Evolutionary conservation across 2,329 filamentous ascomycete genomes (phyloP), one percentile per base, ranked within the genome.

Genomic region (Ophioceras dolichostomum): DNA sequence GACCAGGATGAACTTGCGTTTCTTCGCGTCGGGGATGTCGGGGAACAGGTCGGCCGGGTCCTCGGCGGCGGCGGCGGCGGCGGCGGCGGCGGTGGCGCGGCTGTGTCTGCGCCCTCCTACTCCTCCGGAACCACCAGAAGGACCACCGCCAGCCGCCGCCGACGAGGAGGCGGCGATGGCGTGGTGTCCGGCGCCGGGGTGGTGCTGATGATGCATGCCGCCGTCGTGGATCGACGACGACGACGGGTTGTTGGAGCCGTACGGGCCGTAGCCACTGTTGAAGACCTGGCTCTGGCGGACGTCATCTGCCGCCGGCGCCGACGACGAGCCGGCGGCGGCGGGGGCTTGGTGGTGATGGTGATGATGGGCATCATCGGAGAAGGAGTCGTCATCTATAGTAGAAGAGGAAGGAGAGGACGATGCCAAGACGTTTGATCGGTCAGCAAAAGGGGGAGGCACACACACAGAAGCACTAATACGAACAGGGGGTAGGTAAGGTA

Each of bases 1-100:
- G 20, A 96, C 87, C 9, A 96, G 74, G 48, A 96, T 94, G 59
- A 96, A 96, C 60, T 95, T 96, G 54, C 89, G 82, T 52, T 86
- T 85, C 64, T 94, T 94, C 37, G 81, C 79, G 51, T 91, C 86
- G 2, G 88, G 87, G 37, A 94, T 73, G 46, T 91, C 82, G 34
- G 86, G 85, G 57, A 95, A 95, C 32, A 95, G 73, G 34, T 78
- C 76, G 13, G 77, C 72, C 37, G 80, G 64, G 43, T 74, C 71
- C 49, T 79, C 67, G 44, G 56, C 45, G 47, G 56, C 55, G 43
- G 59, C 60, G 44, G 49, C 58, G 39, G 52, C 49, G n/a, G n/a
- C n/a, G 39, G 51, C 49, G 42, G 38, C 43, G 64, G 65, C 29
- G 29, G 28, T n/a, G 46, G 71, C 60, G 47, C 56, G 32, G 52